Evolutionary conservation across 2,329 filamentous ascomycete species (phyloP).

Genomic region (Xylariaceae sp.): DNA sequence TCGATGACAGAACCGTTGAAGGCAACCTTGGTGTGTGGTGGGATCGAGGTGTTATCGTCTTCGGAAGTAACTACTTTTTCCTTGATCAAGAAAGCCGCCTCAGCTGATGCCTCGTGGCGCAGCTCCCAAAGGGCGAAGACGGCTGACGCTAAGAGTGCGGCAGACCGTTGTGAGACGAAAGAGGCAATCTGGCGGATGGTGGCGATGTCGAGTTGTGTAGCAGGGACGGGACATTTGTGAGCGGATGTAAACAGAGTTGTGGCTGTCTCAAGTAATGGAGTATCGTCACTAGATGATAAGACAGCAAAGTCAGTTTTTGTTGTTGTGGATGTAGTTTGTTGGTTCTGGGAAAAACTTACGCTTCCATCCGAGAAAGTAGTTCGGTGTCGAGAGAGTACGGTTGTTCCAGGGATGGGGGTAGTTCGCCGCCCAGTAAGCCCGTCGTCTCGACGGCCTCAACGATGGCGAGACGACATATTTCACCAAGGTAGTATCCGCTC

Average conservation of each 20-base stretch:
- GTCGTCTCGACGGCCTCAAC: slow-evolving; percentile 55
- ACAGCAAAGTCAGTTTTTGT: slow-evolving; percentile 14
- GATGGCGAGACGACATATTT: slow-evolving; percentile 56
- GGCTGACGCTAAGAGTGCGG: slow-evolving; percentile 55
- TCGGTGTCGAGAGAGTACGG: slow-evolving; percentile 59
- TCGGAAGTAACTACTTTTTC: slow-evolving; percentile 33
- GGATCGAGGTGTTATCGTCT: slow-evolving; percentile 30
- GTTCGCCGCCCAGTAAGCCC: slow-evolving; percentile 52
- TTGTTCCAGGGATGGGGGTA: slow-evolving; percentile 49
- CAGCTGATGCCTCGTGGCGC: slow-evolving; percentile 44
- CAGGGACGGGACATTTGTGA: slow-evolving; percentile 41
- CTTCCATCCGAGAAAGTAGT: slow-evolving; percentile 54
- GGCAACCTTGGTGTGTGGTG: slow-evolving; percentile 57
- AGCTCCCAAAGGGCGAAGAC: slow-evolving; percentile 58
- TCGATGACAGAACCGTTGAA: slow-evolving; percentile 79
- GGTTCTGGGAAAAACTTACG: slow-evolving; percentile 40
- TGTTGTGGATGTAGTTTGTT: no score
- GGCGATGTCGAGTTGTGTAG: slow-evolving; percentile 44
- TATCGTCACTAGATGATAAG: slow-evolving; percentile 40
- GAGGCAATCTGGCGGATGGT: slow-evolving; percentile 51
- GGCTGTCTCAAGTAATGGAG: slow-evolving; percentile 40
- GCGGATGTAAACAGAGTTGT: slow-evolving; percentile 45
- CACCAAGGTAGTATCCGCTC: slow-evolving; percentile 63
- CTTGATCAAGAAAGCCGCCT: slow-evolving; percentile 38
- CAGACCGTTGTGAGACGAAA: slow-evolving; percentile 54